Evolutionary conservation across 805 yeast genomes (phyloP), one percentile per base, ranked within the genome.

Genomic region (Zygotorulaspora sp.): DNA sequence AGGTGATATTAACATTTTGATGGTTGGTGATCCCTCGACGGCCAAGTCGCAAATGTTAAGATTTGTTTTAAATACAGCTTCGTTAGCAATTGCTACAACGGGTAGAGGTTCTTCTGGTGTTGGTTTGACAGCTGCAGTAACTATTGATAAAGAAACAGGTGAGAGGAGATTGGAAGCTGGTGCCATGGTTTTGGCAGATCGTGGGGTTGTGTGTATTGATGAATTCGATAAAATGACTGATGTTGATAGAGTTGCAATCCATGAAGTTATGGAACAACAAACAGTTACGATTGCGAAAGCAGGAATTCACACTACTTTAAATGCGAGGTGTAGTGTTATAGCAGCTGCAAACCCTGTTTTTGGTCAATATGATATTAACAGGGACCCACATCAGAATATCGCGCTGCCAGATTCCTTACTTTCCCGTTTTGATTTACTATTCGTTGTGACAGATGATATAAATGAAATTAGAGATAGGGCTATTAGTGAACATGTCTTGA

Each of bases 21-120:
- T 92, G 95, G 97, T 92, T 26, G 98, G 98, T 66, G 98, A 92
- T 62, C 98, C 98, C 10, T 87, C 97, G 6, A 92, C 98, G 12
- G 97, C 98, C 17, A 92, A 92, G 63, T 89, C 97, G 3, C 98
- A 92, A 67, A 80, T 92, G 69, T 73, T 92, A 47, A 75, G 97
- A 48, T 90, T 92, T 58, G 97, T 92, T 13, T 71, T 92, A 45
- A 92, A 90, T 60, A 90, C 97, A 1, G 98, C 98, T 1, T 72
- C 95, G 1, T 70, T 92, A 51, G 97, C 97, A 3, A 88, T 92
- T 51, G 97, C 97, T 18, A 92, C 98, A 1, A 92, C 98, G 0
- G 98, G 98, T 70, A 80, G 96, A 62, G 98, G 98, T 47, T 90
- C 97, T n/a, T 89, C 97, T 1, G 98, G 98, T 62, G 98, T 92